phyloP scores from a whole-genome alignment of 2,329 filamentous ascomycete species.

The Aspergillus melleus region DNA sequence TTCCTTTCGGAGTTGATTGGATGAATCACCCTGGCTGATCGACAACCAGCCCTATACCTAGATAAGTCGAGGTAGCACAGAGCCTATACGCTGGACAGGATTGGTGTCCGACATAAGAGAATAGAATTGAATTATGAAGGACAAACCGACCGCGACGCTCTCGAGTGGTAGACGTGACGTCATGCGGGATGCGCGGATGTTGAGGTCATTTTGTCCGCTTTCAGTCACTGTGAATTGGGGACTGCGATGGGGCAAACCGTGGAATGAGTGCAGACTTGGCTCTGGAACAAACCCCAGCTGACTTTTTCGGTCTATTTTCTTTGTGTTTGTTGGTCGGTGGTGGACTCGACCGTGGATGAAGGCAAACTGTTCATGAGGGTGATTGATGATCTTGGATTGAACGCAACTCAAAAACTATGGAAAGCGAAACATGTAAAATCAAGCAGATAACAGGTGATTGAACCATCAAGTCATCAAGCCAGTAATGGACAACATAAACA shows the following conservation, averaged over 20 bases:
- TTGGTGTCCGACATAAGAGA: neutral
- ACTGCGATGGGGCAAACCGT: constrained; percentile 6
- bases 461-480: neutral
- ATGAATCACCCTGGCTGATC: neutral
- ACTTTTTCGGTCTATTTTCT: neutral
- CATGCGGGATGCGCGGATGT: constrained; percentile 29
- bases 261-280: neutral
- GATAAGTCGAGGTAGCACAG: neutral
- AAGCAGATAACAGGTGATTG: neutral
- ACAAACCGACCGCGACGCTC: constrained; percentile 17
- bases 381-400: neutral
- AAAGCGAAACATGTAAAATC: neutral
- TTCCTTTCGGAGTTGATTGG: constrained; percentile 11
- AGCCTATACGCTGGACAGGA: neutral
- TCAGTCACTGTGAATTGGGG: constrained; percentile 10
- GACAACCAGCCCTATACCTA: neutral
- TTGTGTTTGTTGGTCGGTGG: neutral
- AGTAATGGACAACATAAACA: neutral
- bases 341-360: neutral
- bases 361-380: neutral
- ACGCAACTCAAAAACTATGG: neutral
- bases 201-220: constrained; percentile 29
- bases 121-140: neutral
- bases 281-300: neutral
- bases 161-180: constrained; percentile 27